Conservation (phyloP, 805 yeast species). For the Wickerhamomyces queroliae region DNA sequence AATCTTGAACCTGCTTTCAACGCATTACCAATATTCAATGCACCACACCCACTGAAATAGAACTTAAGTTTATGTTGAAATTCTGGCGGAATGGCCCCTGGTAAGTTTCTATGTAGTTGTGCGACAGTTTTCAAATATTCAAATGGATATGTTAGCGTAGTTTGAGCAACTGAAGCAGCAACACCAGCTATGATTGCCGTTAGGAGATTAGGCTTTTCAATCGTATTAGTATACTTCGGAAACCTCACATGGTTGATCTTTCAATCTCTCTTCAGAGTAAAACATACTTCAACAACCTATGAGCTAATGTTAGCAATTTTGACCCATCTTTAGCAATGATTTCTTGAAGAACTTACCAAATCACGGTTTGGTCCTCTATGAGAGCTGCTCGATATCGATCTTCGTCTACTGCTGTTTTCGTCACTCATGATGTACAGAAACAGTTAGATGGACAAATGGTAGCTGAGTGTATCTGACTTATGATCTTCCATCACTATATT, state of each 20-base stretch:
- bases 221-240: background rate
- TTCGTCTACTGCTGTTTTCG: too few species aligned
- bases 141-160: constrained; percentile 64
- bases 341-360: constrained; percentile 3
- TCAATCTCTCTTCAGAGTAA: too few species aligned
- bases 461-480: too few species aligned
- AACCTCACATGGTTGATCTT: too few species aligned
- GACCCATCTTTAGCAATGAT: too few species aligned
- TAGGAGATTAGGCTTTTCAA: constrained; percentile 33
- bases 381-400: background rate
- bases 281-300: background rate
- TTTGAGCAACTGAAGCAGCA: constrained; percentile 56
- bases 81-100: constrained; percentile 24
- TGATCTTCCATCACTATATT: too few species aligned
- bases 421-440: too few species aligned
- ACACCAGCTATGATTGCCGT: constrained; percentile 58
- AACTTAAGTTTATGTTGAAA: constrained; percentile 27
- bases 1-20: constrained; percentile 71
- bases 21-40: constrained; percentile 69
- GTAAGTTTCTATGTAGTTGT: constrained; percentile 46
- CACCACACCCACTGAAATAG: constrained; percentile 59
- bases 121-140: constrained; percentile 63
- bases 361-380: background rate
- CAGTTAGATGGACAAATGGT: too few species aligned
- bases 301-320: background rate